Evolutionary conservation across 208 protist species (phyloP), one percentile per base, ranked within the genome.

Genomic region (Vickermania ingenoplastis): DNA sequence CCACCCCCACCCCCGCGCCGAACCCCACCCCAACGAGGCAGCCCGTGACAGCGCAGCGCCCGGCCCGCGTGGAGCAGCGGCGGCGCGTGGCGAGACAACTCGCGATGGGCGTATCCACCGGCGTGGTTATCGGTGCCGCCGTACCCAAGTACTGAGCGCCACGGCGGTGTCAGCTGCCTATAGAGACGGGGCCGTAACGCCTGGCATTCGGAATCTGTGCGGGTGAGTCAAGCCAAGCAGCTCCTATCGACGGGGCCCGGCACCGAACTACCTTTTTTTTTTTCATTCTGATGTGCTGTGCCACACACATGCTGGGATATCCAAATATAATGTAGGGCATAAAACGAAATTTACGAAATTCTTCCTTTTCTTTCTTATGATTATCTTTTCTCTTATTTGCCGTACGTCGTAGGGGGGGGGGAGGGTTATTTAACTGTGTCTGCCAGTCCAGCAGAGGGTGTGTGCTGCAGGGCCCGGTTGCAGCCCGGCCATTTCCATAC

Each of bases 81-180:
- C 36, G 36, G 11, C 7, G 17, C 11, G 36, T 48, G 36, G 36
- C 36, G 36, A 7, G 36, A 7, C 11, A 7, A 48, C 36, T 70
- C 23, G 0, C 64, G 24, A 3, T 49, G 24, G 53, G 65, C 23
- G 41, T 70, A 49, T 45, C 48, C n/a, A 64, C 53, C 49, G 58
- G 65, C 13, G 0, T 70, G 4, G 21, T 41, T n/a, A 1, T 64
- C 25, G 58, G 65, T 13, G 31, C 58, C 4, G 65, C 0, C 2
- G 1, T 70, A 4, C 36, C 51, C 3, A 23, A 59, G 53, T 22
- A 27, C 17, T 53, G 53, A 59, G 36, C 7, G 24, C 7, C 11
- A 48, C 36, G 11, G 11, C 11, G 36, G 17, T 48, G 7, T 7
- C 36, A 48, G 11, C 11, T 48, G 17, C 11, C 7, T 48, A 17